Percentiles rank a stretch among this genome's conserved stretches.
Conservation (phyloP, 2,329 filamentous ascomycete species). For the Polychaeton citri region DNA sequence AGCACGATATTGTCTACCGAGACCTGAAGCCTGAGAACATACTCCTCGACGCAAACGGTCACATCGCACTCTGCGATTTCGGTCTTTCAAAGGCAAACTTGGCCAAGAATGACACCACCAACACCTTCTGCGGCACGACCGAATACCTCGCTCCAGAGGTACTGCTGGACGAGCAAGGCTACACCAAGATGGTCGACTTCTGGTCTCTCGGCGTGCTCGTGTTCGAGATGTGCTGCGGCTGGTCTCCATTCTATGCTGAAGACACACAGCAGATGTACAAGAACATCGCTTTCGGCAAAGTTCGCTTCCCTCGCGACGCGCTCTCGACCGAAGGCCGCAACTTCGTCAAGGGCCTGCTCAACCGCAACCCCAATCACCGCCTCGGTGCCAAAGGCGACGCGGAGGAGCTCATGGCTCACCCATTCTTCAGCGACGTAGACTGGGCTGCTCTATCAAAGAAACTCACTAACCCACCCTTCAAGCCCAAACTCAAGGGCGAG, state of each 20-base stretch:
- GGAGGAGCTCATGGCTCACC: conserved; percentile 82
- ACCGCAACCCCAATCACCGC: conserved; percentile 91
- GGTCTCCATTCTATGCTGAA: conserved; percentile 97
- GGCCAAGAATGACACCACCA: conserved; percentile 93
- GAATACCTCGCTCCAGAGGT: conserved; percentile 96
- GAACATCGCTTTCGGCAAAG: conserved; percentile 98
- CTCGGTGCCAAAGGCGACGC: conserved; percentile 85
- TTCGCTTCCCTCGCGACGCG: conserved; percentile 88
- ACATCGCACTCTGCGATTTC: conserved; percentile 96
- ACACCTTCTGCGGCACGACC: conserved; percentile 96
- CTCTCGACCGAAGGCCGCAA: conserved; percentile 89
- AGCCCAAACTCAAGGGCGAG: conserved; percentile 90
- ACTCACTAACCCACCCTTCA: conserved; percentile 89
- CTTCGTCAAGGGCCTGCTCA: conserved; percentile 94
- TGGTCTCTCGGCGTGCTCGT: conserved; percentile 96
- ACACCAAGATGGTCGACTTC: conserved; percentile 99
- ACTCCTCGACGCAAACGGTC: conserved; percentile 86
- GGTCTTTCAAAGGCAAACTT: conserved; percentile 95
- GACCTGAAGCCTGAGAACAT: conserved; percentile 98
- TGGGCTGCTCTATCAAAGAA: conserved; percentile 84
- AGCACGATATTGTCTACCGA: conserved; percentile 95
- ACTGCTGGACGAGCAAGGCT: conserved; percentile 86
- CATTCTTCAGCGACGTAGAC: conserved; percentile 89
- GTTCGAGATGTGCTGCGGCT: conserved; percentile 99
- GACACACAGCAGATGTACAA: conserved; percentile 99